These are phyloP conservation scores for Lanmaoa rubissima DNA, from an alignment of 768 basidiomycete genomes.

Conservation along the genomic window DNA sequence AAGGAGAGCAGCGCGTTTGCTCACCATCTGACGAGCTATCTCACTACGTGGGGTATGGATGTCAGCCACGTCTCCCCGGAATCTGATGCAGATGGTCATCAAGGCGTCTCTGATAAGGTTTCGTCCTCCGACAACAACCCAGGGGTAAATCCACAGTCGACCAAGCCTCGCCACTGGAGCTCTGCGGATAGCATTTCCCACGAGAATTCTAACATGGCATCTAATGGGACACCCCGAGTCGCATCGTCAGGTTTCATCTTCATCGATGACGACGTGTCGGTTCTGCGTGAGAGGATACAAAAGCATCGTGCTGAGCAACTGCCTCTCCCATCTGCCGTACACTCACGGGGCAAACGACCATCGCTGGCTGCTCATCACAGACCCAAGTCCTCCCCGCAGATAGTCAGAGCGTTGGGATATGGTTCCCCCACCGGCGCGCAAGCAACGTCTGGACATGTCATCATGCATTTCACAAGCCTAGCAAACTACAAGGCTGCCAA, in stretches of 20 bases:
- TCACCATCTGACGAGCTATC: conserved; percentile 87
- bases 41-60: conserved; percentile 95
- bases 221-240: conserved; percentile 26
- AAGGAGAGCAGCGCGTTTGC: conserved; percentile 87
- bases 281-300: conserved; percentile 73
- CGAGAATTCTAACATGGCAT: conserved; percentile 14
- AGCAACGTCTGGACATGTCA: conserved; percentile 37
- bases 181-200: conserved; percentile 18
- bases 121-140: conserved; percentile 8
- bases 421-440: conserved; percentile 28
- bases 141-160: conserved; percentile 2
- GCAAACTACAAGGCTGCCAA: conserved; percentile 86
- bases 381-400: conserved; percentile 78
- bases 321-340: conserved; percentile 36
- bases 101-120: conserved; percentile 14
- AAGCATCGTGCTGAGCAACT: conserved; percentile 58
- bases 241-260: conserved; percentile 59
- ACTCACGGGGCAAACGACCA: conserved; percentile 58
- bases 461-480: conserved; percentile 90
- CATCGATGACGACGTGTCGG: conserved; percentile 88
- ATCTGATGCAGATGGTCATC: conserved; percentile 45
- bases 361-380: conserved; percentile 66
- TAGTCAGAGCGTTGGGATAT: conserved; percentile 55
- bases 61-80: conserved; percentile 75
- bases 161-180: conserved; percentile 26